These are phyloP conservation scores for Linderniella brevidens DNA, from an alignment of 257 asterid genomes.

Conservation along the genomic window DNA sequence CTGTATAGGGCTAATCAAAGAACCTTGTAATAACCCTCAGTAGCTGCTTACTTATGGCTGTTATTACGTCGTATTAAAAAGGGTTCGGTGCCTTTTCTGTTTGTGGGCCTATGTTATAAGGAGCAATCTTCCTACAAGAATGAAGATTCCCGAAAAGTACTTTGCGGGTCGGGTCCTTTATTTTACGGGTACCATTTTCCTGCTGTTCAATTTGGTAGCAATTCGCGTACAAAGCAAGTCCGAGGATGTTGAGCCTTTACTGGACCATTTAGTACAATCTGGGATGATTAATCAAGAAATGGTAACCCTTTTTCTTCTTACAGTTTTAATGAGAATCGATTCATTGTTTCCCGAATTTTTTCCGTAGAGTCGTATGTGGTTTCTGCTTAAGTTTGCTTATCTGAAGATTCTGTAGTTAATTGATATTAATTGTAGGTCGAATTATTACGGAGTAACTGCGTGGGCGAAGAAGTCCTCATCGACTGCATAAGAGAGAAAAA, in stretches of 20 bases:
- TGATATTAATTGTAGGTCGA: neutral
- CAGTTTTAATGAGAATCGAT: neutral
- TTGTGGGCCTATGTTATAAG: too few species aligned
- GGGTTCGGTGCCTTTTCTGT: too few species aligned
- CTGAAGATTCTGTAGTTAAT: too few species aligned
- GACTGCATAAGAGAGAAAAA: slow-evolving; percentile 36
- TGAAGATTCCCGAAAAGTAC: slow-evolving; percentile 26
- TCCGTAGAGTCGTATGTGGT: neutral
- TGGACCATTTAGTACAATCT: slow-evolving; percentile 23
- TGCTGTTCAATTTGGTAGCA: slow-evolving; percentile 24
- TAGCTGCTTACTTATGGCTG: too few species aligned
- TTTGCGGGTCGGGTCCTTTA: slow-evolving; percentile 14
- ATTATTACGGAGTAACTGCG: slow-evolving; percentile 7
- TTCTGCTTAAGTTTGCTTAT: too few species aligned
- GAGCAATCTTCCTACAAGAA: neutral
- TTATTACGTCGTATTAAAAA: too few species aligned
- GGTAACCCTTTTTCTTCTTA: slow-evolving; percentile 26
- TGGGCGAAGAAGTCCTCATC: slow-evolving; percentile 18
- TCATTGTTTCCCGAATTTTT: neutral
- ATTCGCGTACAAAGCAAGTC: slow-evolving; percentile 23
- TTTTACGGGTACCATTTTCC: slow-evolving; percentile 22
- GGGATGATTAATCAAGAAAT: slow-evolving; percentile 31
- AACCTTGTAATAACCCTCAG: too few species aligned
- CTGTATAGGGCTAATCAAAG: too few species aligned
- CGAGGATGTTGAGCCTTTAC: slow-evolving; percentile 24